phyloP scores from a whole-genome alignment of 257 asterid genomes.

The Nemophila menziesii region DNA sequence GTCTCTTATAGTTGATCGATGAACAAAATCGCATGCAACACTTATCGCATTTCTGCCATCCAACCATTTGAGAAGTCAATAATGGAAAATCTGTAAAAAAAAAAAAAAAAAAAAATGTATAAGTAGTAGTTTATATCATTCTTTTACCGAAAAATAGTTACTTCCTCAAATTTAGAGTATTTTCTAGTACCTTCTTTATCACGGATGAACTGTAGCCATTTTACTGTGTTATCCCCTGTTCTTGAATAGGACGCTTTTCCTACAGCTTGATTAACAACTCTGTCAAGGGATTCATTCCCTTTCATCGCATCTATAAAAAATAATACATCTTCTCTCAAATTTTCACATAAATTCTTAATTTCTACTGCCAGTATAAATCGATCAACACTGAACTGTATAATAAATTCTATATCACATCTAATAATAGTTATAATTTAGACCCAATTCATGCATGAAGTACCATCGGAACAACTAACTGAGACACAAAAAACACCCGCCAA shows the following conservation, averaged over 20 bases:
- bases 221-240: conserved; percentile 58
- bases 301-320: conserved; percentile 32
- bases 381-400: not conserved
- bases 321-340: not conserved
- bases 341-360: too few relatives aligned
- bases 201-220: conserved; percentile 68
- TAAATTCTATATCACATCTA: not conserved
- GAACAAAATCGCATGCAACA: conserved; percentile 83
- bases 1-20: conserved; percentile 78
- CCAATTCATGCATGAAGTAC: too few relatives aligned
- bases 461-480: too few relatives aligned
- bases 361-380: not conserved
- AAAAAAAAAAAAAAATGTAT: conserved; percentile 2
- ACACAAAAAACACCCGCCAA: too few relatives aligned
- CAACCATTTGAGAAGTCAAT: conserved; percentile 60
- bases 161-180: not conserved
- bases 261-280: conserved; percentile 44
- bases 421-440: too few relatives aligned
- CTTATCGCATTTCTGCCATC: conserved; percentile 80
- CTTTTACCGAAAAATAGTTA: not conserved
- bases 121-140: not conserved
- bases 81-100: conserved; percentile 67
- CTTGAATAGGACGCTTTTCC: conserved; percentile 68
- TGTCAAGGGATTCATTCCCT: conserved; percentile 56
- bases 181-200: conserved; percentile 61